These are phyloP conservation scores for Fusarium globosum DNA, from an alignment of 2,329 filamentous ascomycete species.

Conservation along the genomic window DNA sequence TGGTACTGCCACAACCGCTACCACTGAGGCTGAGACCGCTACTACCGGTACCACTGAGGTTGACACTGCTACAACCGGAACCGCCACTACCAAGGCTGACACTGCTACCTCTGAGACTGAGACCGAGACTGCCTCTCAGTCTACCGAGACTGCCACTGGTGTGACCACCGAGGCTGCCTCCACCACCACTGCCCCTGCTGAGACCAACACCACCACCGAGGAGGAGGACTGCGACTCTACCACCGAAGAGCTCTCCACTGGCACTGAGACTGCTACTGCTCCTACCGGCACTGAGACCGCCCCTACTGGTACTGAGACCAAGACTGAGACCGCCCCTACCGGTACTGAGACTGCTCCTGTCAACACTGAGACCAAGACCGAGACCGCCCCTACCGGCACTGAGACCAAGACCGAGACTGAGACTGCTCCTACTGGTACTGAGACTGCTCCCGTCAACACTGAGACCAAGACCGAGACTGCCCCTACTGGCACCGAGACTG, in stretches of 20 bases:
- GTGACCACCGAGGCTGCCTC: conserved; percentile 6
- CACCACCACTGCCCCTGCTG: conserved; percentile 11
- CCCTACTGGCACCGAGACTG: conserved; percentile 6
- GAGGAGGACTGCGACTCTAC: neutral
- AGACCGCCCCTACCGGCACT: neutral
- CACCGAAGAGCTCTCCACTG: conserved; percentile 9
- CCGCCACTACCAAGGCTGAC: conserved; percentile 3
- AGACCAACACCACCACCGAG: conserved; percentile 17
- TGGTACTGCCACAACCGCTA: neutral
- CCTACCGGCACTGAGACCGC: neutral
- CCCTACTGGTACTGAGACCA: conserved; percentile 14
- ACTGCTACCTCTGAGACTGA: neutral
- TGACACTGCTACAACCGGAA: neutral
- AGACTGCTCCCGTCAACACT: neutral
- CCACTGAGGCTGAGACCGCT: neutral
- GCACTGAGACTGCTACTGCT: conserved; percentile 10
- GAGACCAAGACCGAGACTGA: neutral
- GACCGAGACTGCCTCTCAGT: conserved; percentile 3
- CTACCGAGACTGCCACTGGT: neutral
- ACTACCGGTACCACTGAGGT: neutral
- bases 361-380: neutral
- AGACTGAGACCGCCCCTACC: neutral
- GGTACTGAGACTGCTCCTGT: conserved; percentile 4
- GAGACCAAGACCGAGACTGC: neutral
- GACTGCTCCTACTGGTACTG: conserved; percentile 12